Evolutionary conservation across 768 basidiomycete genomes (phyloP).

Genomic region (Russula foetens): DNA sequence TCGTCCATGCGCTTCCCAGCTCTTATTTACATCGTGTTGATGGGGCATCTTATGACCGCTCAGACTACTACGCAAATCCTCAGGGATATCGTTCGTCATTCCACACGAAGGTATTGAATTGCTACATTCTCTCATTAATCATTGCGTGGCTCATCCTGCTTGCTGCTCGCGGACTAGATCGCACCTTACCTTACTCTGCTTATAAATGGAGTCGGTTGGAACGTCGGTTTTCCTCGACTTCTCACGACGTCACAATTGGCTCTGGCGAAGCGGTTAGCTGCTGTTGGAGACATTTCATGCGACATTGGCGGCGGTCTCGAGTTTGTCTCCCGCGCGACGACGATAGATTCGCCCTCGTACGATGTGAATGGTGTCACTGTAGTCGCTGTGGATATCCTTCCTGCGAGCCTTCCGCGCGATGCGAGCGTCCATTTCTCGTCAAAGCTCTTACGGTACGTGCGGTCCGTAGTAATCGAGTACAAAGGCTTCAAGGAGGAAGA

Average conservation of each 20-base stretch:
- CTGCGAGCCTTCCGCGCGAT: slow-evolving; percentile 74
- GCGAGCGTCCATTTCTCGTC: slow-evolving; percentile 71
- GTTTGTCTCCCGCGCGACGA: slow-evolving; percentile 70
- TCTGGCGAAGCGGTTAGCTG: slow-evolving; percentile 44
- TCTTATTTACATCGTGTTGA: slow-evolving; percentile 63
- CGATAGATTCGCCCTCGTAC: slow-evolving; percentile 70
- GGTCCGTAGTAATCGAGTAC: slow-evolving; percentile 41
- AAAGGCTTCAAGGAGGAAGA: slow-evolving; percentile 20
- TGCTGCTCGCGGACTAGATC: slow-evolving; percentile 37
- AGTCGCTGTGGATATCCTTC: slow-evolving; percentile 89
- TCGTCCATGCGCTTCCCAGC: slow-evolving; percentile 59
- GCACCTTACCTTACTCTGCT: slow-evolving; percentile 82
- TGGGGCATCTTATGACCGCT: slow-evolving; percentile 49
- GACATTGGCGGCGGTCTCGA: slow-evolving; percentile 88
- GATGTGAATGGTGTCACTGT: slow-evolving; percentile 59
- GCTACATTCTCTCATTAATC: neutral
- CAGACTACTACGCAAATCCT: slow-evolving; percentile 69
- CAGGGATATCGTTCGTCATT: slow-evolving; percentile 60
- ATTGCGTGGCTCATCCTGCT: neutral
- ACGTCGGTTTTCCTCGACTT: slow-evolving; percentile 65
- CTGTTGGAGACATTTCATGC: slow-evolving; percentile 84
- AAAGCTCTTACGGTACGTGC: slow-evolving; percentile 60
- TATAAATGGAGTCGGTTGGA: slow-evolving; percentile 85
- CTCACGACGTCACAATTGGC: slow-evolving; percentile 60
- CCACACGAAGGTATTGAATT: slow-evolving; percentile 44